A percentile compares a stretch with the other conserved stretches of the same genome.
These are phyloP conservation scores for Chloris gayana DNA, from an alignment of 176 grass and related monocot genomes.

Conservation along the genomic window DNA sequence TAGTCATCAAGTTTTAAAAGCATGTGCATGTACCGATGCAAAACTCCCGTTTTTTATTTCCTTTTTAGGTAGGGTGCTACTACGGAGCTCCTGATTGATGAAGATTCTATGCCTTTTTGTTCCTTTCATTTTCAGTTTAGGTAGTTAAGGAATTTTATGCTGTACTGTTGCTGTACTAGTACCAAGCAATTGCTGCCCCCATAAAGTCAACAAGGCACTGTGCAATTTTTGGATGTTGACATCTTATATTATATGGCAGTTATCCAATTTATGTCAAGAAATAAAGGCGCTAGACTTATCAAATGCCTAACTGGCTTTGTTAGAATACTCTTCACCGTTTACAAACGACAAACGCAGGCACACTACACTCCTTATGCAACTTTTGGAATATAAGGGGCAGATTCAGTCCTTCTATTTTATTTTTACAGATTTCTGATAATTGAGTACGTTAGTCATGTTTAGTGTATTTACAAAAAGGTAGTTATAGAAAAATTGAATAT, in stretches of 20 bases:
- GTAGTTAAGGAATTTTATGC: background rate
- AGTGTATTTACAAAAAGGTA: background rate
- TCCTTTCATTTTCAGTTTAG: background rate
- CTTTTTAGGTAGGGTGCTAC: background rate
- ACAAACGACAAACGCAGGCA: background rate
- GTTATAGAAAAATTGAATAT: background rate
- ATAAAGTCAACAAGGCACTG: background rate
- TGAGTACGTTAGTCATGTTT: conserved; percentile 11
- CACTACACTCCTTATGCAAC: background rate
- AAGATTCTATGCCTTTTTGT: background rate
- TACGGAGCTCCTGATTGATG: background rate
- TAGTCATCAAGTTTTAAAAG: background rate
- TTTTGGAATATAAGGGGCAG: background rate
- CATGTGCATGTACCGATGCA: background rate
- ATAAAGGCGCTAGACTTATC: background rate
- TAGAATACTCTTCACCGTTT: conserved; percentile 11
- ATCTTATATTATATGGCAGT: background rate
- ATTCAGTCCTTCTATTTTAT: background rate
- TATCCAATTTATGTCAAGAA: background rate
- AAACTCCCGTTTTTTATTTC: background rate
- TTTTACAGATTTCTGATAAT: background rate
- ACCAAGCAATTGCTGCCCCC: background rate
- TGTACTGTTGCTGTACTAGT: conserved; percentile 17
- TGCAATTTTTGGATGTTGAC: background rate
- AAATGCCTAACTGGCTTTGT: background rate